These are phyloP conservation scores for Scedosporium aurantiacum DNA, from an alignment of 2,329 filamentous ascomycete genomes.

Conservation along the genomic window DNA sequence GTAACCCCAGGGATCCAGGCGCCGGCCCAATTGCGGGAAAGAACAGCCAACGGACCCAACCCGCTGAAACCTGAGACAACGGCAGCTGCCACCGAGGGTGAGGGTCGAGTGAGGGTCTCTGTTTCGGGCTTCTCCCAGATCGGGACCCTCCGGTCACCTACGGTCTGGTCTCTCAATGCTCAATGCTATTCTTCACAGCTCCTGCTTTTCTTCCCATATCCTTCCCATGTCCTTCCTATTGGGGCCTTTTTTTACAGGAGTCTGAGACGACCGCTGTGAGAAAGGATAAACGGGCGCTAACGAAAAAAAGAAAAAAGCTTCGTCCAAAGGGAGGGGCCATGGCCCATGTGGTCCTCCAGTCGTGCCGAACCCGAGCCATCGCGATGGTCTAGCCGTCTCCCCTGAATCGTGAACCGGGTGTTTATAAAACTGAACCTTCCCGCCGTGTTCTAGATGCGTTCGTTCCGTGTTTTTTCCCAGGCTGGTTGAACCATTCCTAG, in stretches of 20 bases:
- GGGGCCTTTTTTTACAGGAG: background rate
- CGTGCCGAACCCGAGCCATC: background rate
- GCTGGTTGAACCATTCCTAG: background rate
- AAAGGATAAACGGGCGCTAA: background rate
- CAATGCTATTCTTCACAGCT: background rate
- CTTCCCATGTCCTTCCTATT: background rate
- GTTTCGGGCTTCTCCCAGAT: background rate
- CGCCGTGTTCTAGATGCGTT: background rate
- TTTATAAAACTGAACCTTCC: background rate
- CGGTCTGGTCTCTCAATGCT: background rate
- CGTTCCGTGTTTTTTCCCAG: background rate
- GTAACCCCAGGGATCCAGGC: background rate
- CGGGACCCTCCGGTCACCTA: background rate
- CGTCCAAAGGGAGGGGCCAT: background rate
- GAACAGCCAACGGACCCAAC: background rate
- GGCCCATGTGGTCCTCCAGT: background rate
- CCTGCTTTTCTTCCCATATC: background rate
- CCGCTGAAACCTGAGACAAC: background rate
- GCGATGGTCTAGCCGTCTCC: background rate
- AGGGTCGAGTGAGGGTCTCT: background rate
- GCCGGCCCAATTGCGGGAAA: background rate
- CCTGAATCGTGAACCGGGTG: background rate
- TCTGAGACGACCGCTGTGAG: background rate
- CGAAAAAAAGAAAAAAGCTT: background rate
- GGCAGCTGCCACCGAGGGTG: background rate